Evolutionary conservation across 2,329 filamentous ascomycete species (phyloP).

Genomic region (Arthrobotrys iridis): DNA sequence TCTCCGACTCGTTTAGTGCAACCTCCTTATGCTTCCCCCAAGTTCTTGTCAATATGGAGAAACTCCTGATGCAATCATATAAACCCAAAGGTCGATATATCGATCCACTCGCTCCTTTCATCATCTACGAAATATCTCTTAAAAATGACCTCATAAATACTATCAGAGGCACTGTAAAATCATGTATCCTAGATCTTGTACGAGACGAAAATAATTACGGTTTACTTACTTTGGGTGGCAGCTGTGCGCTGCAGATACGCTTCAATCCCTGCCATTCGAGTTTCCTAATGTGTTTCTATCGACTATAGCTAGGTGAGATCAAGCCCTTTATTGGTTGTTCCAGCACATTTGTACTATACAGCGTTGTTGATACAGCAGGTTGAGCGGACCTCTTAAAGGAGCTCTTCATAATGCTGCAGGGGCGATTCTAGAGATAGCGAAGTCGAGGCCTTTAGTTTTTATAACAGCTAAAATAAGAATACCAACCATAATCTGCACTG

Average conservation of each 20-base stretch:
- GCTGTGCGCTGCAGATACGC: constrained; percentile 69
- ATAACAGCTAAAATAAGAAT: constrained; percentile 65
- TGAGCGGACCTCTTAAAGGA: constrained; percentile 69
- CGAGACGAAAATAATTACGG: constrained; percentile 64
- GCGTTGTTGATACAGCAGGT: constrained; percentile 76
- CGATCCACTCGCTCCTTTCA: constrained; percentile 21
- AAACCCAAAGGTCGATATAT: constrained; percentile 4
- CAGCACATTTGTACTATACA: constrained; percentile 76
- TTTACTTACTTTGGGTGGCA: constrained; percentile 71
- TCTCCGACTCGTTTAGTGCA: not conserved
- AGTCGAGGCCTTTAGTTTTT: not conserved
- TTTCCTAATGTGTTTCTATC: constrained; percentile 77
- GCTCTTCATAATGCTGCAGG: constrained; percentile 73
- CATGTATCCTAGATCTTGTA: constrained; percentile 13
- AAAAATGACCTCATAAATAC: constrained; percentile 24
- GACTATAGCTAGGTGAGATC: constrained; percentile 75
- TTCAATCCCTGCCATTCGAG: constrained; percentile 72
- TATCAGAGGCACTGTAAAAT: constrained; percentile 14
- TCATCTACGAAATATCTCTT: not conserved
- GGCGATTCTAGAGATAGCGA: constrained; percentile 69
- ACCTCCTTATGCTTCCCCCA: not conserved
- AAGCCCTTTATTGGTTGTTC: constrained; percentile 73
- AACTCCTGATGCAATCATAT: not conserved
- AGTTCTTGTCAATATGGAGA: constrained; percentile 33
- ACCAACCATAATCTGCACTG: constrained; percentile 67